Evolutionary conservation across 805 yeast genomes (phyloP), one percentile per base, ranked within the genome.

Genomic region (Zygosaccharomyces rouxii): DNA sequence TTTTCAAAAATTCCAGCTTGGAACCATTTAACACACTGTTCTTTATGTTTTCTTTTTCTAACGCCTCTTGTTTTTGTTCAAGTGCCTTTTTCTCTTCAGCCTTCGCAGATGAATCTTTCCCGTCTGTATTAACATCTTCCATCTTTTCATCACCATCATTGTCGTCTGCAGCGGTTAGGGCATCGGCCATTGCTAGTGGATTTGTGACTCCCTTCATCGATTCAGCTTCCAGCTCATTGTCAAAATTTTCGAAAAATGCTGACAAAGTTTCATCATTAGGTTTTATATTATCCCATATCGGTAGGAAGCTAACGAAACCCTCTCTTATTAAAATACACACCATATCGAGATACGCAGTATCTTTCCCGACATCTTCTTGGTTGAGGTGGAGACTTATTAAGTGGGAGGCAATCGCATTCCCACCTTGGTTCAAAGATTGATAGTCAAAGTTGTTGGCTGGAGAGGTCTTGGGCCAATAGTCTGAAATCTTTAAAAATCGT

Each of bases 141-240:
- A 47, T 44, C 22, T 35, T 42, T 7, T 43, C 44, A n/a, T 43
- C 50, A 3, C 42, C 50, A 22, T 44, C 53, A 26, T 74, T 80
- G 21, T 79, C 85, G 16, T 79, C 86, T 30, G 84, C 92, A 33
- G 79, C 81, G 3, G 75, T 72, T 33, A 90, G 71, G 0, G 96
- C 95, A 7, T 94, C 94, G 5, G 97, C 96, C 56, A 89, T 63
- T 0, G 97, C 94, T 42, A 90, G 69, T 0, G 96, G 95, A 52
- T 84, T 86, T 0, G 87, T 84, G 21, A 79, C 75, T 0, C 90
- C 84, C 52, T 73, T 71, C 56, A 74, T 72, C 0, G 86, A 78
- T 49, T 80, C 76, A 10, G 79, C 79, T 13, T 81, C 81, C 48
- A 78, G 60, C 7, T 74, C 71, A 26, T 69, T 67, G 31, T 77